Conservation (phyloP, 176 grass and related monocot species). For the Oryza coarctata region DNA sequence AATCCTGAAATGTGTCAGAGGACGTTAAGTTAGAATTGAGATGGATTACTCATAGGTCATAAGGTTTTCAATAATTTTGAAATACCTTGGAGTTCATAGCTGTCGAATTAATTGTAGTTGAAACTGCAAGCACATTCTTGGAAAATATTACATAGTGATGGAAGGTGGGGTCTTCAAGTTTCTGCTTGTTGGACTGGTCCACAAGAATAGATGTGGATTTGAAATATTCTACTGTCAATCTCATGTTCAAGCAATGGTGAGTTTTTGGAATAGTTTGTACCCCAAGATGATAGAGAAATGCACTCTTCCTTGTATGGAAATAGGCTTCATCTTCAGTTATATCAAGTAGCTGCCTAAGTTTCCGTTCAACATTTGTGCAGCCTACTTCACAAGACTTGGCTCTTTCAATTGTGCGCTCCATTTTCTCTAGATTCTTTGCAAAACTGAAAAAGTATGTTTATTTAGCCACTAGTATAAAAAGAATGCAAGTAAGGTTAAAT, state of each 20-base stretch:
- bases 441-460: conserved; percentile 42
- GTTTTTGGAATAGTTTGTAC: conserved; percentile 76
- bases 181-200: conserved; percentile 30
- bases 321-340: conserved; percentile 84
- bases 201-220: conserved; percentile 31
- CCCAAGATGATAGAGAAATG: conserved; percentile 72
- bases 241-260: conserved; percentile 81
- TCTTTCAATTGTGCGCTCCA: conserved; percentile 59
- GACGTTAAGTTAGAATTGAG: conserved; percentile 16
- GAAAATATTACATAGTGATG: conserved; percentile 73
- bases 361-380: conserved; percentile 76
- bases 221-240: conserved; percentile 89
- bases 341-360: conserved; percentile 78
- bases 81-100: conserved; percentile 72
- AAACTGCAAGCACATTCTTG: conserved; percentile 71
- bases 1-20: conserved; percentile 53
- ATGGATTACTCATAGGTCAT: neutral
- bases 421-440: conserved; percentile 66
- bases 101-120: conserved; percentile 72
- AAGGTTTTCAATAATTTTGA: neutral
- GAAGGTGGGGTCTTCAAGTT: conserved; percentile 43
- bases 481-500: neutral
- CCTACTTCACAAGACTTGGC: conserved; percentile 62
- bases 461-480: neutral
- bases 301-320: conserved; percentile 87